Conservation (phyloP, 345 rosid genomes). For the Rhizophora mangle region DNA sequence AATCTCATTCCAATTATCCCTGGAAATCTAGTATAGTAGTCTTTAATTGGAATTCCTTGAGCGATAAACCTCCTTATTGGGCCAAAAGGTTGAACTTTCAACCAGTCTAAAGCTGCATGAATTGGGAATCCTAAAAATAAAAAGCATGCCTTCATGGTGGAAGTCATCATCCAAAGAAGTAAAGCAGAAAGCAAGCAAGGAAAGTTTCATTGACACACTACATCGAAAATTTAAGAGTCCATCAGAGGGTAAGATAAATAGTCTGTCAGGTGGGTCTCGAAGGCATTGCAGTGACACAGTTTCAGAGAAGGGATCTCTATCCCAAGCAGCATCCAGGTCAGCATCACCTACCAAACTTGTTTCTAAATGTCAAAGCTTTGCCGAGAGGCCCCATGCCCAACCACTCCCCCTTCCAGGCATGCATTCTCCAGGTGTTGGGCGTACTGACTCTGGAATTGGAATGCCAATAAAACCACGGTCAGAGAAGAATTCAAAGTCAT, state of each 20-base stretch:
- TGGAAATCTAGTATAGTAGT: not conserved
- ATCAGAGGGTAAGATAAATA: conserved; percentile 47
- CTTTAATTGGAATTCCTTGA: not conserved
- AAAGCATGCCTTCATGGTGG: conserved; percentile 74
- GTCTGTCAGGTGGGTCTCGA: conserved; percentile 48
- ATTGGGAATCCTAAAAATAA: not conserved
- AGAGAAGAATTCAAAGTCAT: conserved; percentile 40
- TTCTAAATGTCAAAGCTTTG: conserved; percentile 80
- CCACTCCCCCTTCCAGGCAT: conserved; percentile 80
- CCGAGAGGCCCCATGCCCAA: conserved; percentile 64
- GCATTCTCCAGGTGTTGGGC: conserved; percentile 36
- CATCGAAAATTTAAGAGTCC: conserved; percentile 56
- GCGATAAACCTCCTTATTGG: not conserved
- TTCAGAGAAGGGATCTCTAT: conserved; percentile 61
- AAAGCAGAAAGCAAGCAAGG: conserved; percentile 71
- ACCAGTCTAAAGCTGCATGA: not conserved
- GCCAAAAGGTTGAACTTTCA: not conserved
- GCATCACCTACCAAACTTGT: conserved; percentile 70
- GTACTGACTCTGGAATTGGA: conserved; percentile 47
- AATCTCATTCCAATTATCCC: not conserved
- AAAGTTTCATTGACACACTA: conserved; percentile 60
- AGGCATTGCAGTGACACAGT: conserved; percentile 48
- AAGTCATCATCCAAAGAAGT: conserved; percentile 68
- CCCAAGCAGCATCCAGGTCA: conserved; percentile 66
- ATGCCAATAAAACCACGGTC: conserved; percentile 44